Percentiles rank a stretch among this genome's conserved stretches.
Conservation (phyloP, 306 rosid genomes). For the Rosa lucieae region DNA sequence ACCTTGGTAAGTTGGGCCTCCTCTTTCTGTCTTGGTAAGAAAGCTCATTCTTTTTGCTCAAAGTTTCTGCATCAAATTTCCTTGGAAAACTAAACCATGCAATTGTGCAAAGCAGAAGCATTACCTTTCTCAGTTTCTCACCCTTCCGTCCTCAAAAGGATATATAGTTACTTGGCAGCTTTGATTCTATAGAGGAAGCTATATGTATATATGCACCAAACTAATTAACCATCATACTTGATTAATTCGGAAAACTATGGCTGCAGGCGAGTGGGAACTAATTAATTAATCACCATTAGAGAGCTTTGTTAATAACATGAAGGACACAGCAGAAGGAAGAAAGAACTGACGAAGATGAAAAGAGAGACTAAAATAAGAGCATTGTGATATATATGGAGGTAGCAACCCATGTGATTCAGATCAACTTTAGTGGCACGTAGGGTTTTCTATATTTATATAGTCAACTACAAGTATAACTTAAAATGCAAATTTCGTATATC, state of each 20-base stretch:
- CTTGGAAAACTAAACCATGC: slow-evolving; percentile 29
- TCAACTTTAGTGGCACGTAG: slow-evolving; percentile 27
- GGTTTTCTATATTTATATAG: slow-evolving; percentile 16
- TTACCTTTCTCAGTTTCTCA: slow-evolving; percentile 29
- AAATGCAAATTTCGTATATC: slow-evolving; percentile 35
- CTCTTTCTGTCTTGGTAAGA: slow-evolving; percentile 37
- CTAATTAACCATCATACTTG: not conserved
- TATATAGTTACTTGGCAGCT: slow-evolving; percentile 14
- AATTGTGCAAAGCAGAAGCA: not conserved
- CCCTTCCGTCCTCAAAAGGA: slow-evolving; percentile 27
- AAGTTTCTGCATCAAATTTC: slow-evolving; percentile 39
- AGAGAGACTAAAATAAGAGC: slow-evolving; percentile 7
- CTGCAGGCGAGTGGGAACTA: not conserved
- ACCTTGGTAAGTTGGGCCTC: slow-evolving; percentile 38
- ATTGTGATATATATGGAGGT: slow-evolving; percentile 27
- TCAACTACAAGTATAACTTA: slow-evolving; percentile 32
- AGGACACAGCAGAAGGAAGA: slow-evolving; percentile 16
- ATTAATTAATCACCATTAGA: not conserved
- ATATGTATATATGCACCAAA: slow-evolving; percentile 11
- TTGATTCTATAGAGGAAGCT: slow-evolving; percentile 28
- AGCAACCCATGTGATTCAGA: slow-evolving; percentile 48
- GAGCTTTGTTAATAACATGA: slow-evolving; percentile 14
- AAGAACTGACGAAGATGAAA: slow-evolving; percentile 12
- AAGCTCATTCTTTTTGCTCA: slow-evolving; percentile 37
- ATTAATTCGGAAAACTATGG: not conserved